Base-by-base conservation (phyloP, 2,329 filamentous ascomycete species). In the Didymella pinodella region DNA sequence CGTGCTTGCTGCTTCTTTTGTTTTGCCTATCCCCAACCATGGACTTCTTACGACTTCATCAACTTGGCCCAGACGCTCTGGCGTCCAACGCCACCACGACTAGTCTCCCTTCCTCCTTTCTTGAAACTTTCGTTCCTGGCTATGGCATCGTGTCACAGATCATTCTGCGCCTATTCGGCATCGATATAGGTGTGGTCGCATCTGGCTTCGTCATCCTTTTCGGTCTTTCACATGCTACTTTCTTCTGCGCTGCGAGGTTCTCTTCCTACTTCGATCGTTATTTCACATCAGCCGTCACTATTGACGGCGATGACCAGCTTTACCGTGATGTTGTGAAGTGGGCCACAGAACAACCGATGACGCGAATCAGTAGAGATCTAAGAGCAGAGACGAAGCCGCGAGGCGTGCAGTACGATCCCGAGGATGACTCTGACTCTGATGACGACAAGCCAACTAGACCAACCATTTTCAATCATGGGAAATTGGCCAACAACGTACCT, bases 91-190 rank as follows among this genome's bases (percentile, higher is more conserved):
- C 45, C 14, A 65, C 62, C n/a, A 25, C 70, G 8, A 66, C 63
- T 8, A 76, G 79, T 43, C 71, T 84, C 10, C 79, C 81, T 0
- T 76, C 77, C 20, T 80, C 77, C 16, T 73, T 84, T 18, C 74
- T 84, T n/a, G 82, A 84, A 47, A 73, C 80, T 2, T 67, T 84
- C n/a, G 77, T 84, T 34, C 82, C 82, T 8, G 82, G 82, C 16
- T 84, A 84, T 68, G 76, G 80, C 38, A 62, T 82, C 41, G 75
- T 83, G 32, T 82, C 80, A 1, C 75, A 78, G 29, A 78, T 80
- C 56, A 70, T 81, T 26, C 70, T 75, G 7, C 72, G 78, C 4
- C 61, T 74, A 2, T 72, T 82, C 25, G 80, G 81, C 7, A 75
- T 84, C 51, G 82, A 84, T 61, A 77, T 83, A 56, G 81, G 81